Evolutionary conservation across 768 basidiomycete genomes (phyloP).

Genomic region (Mycena venus): DNA sequence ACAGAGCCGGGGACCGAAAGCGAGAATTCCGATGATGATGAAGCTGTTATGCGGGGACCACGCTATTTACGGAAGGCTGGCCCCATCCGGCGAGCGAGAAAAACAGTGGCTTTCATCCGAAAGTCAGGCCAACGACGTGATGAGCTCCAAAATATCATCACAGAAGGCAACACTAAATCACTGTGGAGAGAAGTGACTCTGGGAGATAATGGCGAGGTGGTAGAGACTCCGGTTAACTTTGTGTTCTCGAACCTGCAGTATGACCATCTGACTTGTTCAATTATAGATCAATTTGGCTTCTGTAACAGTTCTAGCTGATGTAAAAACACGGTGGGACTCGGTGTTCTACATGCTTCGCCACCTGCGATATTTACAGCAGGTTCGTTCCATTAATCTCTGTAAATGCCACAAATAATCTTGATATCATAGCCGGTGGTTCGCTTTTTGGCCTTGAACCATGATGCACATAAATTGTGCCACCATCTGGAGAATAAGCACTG

Average conservation of each 20-base stretch:
- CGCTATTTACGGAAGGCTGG: not conserved
- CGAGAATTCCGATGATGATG: not conserved
- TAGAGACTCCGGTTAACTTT: too few species aligned
- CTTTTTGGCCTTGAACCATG: constrained; percentile 27
- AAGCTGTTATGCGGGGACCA: not conserved
- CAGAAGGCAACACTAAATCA: too few species aligned
- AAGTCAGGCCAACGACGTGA: constrained; percentile 9
- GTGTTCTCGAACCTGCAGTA: too few species aligned
- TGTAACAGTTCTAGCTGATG: too few species aligned
- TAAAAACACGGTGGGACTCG: constrained; percentile 2
- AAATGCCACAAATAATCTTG: not conserved
- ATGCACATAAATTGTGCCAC: constrained; percentile 5
- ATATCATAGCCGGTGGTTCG: constrained; percentile 6
- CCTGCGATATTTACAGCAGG: constrained; percentile 10
- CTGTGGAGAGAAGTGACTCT: too few species aligned
- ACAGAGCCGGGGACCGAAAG: not conserved
- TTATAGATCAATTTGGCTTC: too few species aligned
- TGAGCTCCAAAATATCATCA: not conserved
- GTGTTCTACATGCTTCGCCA: constrained; percentile 1
- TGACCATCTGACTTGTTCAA: not conserved
- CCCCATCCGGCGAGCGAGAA: not conserved
- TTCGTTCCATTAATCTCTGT: not conserved
- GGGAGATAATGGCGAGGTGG: too few species aligned
- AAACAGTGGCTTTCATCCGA: not conserved
- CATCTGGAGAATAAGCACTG: not conserved